These are phyloP conservation scores for Xerophyta viscosa DNA, from an alignment of 106 monocot species.

Conservation along the genomic window DNA sequence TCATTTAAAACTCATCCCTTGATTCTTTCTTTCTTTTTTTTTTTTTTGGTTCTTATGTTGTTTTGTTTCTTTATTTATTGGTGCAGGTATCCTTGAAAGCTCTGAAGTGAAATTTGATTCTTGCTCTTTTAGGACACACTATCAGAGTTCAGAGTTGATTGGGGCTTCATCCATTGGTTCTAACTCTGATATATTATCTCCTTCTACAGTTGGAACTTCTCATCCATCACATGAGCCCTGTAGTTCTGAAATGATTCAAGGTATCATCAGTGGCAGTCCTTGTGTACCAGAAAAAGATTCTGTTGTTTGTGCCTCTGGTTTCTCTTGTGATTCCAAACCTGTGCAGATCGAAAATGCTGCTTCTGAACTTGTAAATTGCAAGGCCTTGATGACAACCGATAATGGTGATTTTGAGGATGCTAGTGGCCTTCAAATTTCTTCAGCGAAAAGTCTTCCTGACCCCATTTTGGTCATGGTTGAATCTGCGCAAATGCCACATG, in stretches of 20 bases:
- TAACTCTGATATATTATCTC: too few relatives aligned
- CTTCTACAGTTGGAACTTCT: too few relatives aligned
- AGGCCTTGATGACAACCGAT: not conserved
- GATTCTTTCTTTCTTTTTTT: too few relatives aligned
- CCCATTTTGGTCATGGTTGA: not conserved
- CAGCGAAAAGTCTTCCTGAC: not conserved
- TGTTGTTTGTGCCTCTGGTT: not conserved
- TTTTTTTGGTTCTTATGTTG: not conserved
- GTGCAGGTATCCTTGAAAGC: not conserved
- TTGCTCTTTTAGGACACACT: too few relatives aligned
- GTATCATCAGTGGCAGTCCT: not conserved
- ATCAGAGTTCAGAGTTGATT: too few relatives aligned
- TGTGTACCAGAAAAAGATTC: not conserved
- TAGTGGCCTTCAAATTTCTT: not conserved
- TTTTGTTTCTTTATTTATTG: too few relatives aligned
- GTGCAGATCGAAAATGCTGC: not conserved
- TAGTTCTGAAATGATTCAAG: not conserved
- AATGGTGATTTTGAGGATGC: not conserved
- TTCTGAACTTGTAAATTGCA: not conserved
- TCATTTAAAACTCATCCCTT: not conserved
- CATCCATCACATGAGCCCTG: not conserved
- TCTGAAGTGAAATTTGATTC: not conserved
- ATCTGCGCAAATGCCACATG: not conserved
- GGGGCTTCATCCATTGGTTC: too few relatives aligned
- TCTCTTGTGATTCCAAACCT: not conserved